A percentile compares a stretch with the other conserved stretches of the same genome.
These are phyloP conservation scores for Teratosphaeria destructans DNA, from an alignment of 2,329 filamentous ascomycete genomes.

Conservation along the genomic window DNA sequence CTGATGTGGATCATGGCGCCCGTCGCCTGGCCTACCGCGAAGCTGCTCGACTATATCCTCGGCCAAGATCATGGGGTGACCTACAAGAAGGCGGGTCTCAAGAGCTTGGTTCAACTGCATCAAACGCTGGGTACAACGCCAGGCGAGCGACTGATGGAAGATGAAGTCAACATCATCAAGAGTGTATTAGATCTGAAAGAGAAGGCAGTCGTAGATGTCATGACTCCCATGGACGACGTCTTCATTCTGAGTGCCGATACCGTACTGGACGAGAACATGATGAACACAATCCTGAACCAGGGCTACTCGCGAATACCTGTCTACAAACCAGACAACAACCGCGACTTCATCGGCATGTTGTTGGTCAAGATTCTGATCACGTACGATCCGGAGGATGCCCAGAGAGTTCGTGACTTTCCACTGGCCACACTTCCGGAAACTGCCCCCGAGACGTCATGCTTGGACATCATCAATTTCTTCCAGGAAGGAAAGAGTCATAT, in stretches of 20 bases:
- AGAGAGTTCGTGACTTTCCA: constrained; percentile 78
- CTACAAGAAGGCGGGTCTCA: constrained; percentile 96
- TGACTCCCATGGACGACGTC: constrained; percentile 97
- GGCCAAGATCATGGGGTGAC: constrained; percentile 92
- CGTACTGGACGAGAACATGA: constrained; percentile 81
- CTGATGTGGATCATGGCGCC: constrained; percentile 91
- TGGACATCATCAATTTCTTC: constrained; percentile 99
- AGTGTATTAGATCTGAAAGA: constrained; percentile 93
- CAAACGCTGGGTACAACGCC: constrained; percentile 78
- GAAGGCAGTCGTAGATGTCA: constrained; percentile 87
- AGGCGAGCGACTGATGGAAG: constrained; percentile 80
- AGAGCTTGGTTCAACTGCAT: constrained; percentile 91
- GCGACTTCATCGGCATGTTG: constrained; percentile 94
- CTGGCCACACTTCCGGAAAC: constrained; percentile 93
- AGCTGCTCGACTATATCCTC: constrained; percentile 84
- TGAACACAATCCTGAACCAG: constrained; percentile 84
- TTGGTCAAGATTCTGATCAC: constrained; percentile 98
- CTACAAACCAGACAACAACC: constrained; percentile 69
- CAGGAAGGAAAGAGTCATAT: constrained; percentile 99
- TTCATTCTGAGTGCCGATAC: constrained; percentile 96
- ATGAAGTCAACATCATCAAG: constrained; percentile 97
- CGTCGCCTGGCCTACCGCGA: constrained; percentile 87
- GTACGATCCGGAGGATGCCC: constrained; percentile 89
- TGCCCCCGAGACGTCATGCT: constrained; percentile 83
- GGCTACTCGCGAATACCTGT: constrained; percentile 96